phyloP scores from a whole-genome alignment of 1,139 yeast genomes.

The Geotrichum citri-aurantii region DNA sequence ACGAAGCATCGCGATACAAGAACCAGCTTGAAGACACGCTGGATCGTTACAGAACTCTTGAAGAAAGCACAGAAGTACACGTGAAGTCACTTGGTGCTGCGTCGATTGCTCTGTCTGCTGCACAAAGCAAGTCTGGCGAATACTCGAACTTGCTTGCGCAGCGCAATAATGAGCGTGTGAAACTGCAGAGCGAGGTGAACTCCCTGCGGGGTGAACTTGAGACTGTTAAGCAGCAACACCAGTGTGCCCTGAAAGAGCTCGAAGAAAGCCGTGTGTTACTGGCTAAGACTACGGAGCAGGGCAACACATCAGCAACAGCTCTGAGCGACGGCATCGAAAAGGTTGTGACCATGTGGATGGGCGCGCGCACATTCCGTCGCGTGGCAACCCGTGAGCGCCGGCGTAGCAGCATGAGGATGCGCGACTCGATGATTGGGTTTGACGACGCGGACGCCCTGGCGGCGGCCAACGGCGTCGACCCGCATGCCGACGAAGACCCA shows the following conservation, averaged over 20 bases:
- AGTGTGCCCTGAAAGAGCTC: conserved; percentile 18
- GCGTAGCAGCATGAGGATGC: not conserved
- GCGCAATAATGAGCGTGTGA: conserved; percentile 22
- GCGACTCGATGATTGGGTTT: not conserved
- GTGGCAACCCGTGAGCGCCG: not conserved
- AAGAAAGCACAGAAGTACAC: conserved; percentile 28
- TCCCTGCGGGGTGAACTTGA: conserved; percentile 23
- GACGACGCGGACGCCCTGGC: not conserved
- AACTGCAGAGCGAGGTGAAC: conserved; percentile 23
- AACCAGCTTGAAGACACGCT: conserved; percentile 22
- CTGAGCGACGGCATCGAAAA: conserved; percentile 26
- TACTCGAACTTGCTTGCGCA: conserved; percentile 24
- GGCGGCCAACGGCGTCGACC: not conserved
- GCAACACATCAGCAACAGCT: conserved; percentile 23
- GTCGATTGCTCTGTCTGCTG: conserved; percentile 29
- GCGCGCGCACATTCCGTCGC: not conserved
- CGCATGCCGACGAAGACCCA: conserved; percentile 20
- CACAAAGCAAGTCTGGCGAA: conserved; percentile 26
- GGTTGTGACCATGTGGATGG: conserved; percentile 29
- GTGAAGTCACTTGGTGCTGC: conserved; percentile 30
- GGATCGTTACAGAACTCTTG: conserved; percentile 22
- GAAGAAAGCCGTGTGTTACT: conserved; percentile 3
- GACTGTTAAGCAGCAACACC: conserved; percentile 20
- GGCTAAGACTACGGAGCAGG: conserved; percentile 1
- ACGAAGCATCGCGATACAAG: conserved; percentile 24